Evolutionary conservation across 495 filamentous ascomycete genomes (phyloP).

Genomic region (Umbilicaria muhlenbergii): DNA sequence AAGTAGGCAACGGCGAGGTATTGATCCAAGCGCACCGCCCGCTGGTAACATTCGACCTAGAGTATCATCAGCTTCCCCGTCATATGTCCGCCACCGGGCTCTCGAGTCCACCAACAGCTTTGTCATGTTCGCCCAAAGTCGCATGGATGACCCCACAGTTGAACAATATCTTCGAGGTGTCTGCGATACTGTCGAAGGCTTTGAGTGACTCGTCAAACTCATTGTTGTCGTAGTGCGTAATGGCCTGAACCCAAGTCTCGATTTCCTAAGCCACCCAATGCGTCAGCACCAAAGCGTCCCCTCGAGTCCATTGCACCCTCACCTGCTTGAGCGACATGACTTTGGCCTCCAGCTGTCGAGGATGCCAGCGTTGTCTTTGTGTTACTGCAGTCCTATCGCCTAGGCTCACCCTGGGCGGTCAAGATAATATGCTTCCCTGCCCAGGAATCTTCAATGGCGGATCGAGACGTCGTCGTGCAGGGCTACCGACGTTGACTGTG

Average conservation of each 20-base stretch:
- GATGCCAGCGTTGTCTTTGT: no score
- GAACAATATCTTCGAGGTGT: constrained; percentile 97
- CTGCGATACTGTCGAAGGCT: constrained; percentile 71
- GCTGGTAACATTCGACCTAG: constrained; percentile 89
- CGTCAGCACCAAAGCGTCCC: not conserved
- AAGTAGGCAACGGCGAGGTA: constrained; percentile 98
- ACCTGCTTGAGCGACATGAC: constrained; percentile 69
- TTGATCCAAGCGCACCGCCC: constrained; percentile 73
- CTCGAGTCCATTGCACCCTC: constrained; percentile 10
- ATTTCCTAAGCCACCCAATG: constrained; percentile 58
- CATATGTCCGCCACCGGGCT: not conserved
- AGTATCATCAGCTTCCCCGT: constrained; percentile 5
- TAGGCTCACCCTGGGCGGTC: no score
- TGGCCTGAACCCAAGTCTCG: constrained; percentile 91
- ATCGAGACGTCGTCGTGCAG: no score
- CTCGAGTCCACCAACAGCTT: constrained; percentile 53
- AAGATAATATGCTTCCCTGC: no score
- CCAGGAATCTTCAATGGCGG: no score
- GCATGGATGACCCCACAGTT: constrained; percentile 98
- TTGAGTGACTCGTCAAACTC: constrained; percentile 79
- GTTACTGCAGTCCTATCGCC: no score
- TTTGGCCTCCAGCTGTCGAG: not conserved
- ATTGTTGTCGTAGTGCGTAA: constrained; percentile 87
- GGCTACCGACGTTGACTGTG: no score
- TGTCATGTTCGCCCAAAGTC: constrained; percentile 89